A percentile compares a stretch with the other conserved stretches of the same genome.
These are phyloP conservation scores for Citrullus amarus DNA, from an alignment of 306 rosid genomes.

Conservation along the genomic window DNA sequence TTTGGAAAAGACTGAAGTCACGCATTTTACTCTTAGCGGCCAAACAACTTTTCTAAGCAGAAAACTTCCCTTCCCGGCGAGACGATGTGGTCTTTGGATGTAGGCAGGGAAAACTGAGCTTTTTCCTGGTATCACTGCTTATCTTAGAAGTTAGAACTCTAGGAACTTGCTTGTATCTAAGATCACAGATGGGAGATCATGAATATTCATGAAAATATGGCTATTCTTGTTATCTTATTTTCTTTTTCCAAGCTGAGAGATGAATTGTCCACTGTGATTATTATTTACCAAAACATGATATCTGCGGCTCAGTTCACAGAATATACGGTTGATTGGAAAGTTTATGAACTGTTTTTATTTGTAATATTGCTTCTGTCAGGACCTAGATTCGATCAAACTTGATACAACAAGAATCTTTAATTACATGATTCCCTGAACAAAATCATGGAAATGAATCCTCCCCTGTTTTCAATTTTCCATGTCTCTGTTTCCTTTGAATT, in stretches of 20 bases:
- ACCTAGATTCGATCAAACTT: not conserved
- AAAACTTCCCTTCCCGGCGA: not conserved
- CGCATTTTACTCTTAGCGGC: not conserved
- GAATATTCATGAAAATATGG: not conserved
- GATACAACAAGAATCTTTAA: not conserved
- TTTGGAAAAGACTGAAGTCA: slow-evolving; percentile 61
- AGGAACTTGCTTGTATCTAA: not conserved
- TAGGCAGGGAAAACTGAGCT: not conserved
- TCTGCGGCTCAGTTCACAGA: not conserved
- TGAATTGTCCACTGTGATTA: not conserved
- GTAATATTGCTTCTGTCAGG: not conserved
- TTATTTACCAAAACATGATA: not conserved
- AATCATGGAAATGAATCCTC: too few species aligned
- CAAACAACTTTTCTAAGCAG: not conserved
- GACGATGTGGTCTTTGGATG: not conserved
- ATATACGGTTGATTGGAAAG: not conserved
- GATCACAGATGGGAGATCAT: not conserved
- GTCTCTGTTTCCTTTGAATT: too few species aligned
- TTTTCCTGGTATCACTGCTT: not conserved
- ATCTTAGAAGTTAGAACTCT: not conserved
- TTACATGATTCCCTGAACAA: too few species aligned
- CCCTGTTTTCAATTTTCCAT: too few species aligned
- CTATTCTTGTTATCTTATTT: not conserved
- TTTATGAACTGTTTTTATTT: not conserved
- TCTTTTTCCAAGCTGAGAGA: not conserved